These are phyloP conservation scores for Croton laevigatus DNA, from an alignment of 441 rosid genomes.

Conservation along the genomic window DNA sequence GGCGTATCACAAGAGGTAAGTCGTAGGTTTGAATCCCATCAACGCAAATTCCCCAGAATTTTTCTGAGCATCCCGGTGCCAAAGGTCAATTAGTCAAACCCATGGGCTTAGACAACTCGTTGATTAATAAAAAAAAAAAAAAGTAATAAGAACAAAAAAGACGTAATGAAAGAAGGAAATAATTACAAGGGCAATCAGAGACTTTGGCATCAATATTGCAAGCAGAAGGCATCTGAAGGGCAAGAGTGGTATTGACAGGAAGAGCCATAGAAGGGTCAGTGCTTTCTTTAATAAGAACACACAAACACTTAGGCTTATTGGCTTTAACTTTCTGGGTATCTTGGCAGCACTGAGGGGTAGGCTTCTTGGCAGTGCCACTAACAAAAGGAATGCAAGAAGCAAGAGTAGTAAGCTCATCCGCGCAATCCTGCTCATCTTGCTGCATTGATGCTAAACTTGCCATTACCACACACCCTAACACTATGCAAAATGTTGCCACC, in stretches of 20 bases:
- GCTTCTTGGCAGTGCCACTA: conserved; percentile 35
- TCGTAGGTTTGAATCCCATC: too few relatives aligned
- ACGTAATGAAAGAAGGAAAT: neutral
- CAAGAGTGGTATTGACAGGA: conserved; percentile 45
- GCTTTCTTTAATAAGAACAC: conserved; percentile 41
- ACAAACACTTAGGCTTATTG: conserved; percentile 39
- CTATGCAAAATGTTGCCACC: conserved; percentile 17
- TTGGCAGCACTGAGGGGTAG: conserved; percentile 34
- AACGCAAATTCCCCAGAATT: too few relatives aligned
- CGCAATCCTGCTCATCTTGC: conserved; percentile 38
- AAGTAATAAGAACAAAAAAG: too few relatives aligned
- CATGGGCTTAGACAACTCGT: too few relatives aligned
- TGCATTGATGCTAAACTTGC: conserved; percentile 21
- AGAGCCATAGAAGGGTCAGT: conserved; percentile 46
- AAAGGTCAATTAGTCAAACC: too few relatives aligned
- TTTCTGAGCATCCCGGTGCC: too few relatives aligned
- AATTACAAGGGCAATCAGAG: conserved; percentile 40
- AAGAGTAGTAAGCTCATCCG: conserved; percentile 32
- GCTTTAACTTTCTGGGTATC: conserved; percentile 36
- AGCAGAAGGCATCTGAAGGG: conserved; percentile 46
- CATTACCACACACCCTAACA: conserved; percentile 17
- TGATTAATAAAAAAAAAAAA: too few relatives aligned
- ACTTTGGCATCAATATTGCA: conserved; percentile 45
- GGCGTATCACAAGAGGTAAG: too few relatives aligned
- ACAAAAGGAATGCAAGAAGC: conserved; percentile 42